phyloP scores from a whole-genome alignment of 225 moss, liverwort and hornwort species.

The Takakia lepidozioides region DNA sequence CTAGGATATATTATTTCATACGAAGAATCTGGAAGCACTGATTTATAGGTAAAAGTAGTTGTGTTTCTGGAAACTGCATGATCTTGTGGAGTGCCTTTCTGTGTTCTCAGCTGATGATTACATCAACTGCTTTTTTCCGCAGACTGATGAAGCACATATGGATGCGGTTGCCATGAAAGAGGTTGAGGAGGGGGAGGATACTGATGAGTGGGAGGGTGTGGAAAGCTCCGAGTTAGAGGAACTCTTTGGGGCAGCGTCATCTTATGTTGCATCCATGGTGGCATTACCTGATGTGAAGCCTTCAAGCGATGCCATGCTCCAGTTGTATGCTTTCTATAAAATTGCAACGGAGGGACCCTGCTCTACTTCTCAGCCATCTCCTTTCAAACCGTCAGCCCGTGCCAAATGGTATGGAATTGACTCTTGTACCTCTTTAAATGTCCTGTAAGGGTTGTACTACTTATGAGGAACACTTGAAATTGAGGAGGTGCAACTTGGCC shows the following conservation, averaged over 20 bases:
- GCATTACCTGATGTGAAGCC: slow-evolving; percentile 72
- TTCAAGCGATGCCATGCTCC: slow-evolving; percentile 84
- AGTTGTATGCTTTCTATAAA: slow-evolving; percentile 90
- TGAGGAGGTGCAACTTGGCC: too few species aligned
- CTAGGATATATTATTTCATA: too few species aligned
- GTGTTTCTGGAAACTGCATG: too few species aligned
- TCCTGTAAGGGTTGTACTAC: too few species aligned
- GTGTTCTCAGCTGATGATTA: too few species aligned
- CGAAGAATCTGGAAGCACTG: too few species aligned
- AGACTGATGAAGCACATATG: too few species aligned
- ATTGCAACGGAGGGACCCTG: slow-evolving; percentile 98
- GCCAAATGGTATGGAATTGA: slow-evolving; percentile 87
- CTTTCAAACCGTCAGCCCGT: slow-evolving; percentile 80
- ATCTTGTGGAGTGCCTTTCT: too few species aligned
- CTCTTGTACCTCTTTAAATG: too few species aligned
- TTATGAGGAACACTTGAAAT: too few species aligned
- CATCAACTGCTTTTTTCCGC: too few species aligned
- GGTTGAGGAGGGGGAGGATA: slow-evolving; percentile 53
- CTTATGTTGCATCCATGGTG: slow-evolving; percentile 81
- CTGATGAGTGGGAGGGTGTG: slow-evolving; percentile 98
- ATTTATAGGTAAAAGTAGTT: too few species aligned
- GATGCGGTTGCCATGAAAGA: background rate
- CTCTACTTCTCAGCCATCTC: slow-evolving; percentile 73
- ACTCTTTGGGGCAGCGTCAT: slow-evolving; percentile 81
- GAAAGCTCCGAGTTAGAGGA: slow-evolving; percentile 97